Base-by-base conservation (phyloP, 2,329 filamentous ascomycete species). In the Fusarium vanettenii region DNA sequence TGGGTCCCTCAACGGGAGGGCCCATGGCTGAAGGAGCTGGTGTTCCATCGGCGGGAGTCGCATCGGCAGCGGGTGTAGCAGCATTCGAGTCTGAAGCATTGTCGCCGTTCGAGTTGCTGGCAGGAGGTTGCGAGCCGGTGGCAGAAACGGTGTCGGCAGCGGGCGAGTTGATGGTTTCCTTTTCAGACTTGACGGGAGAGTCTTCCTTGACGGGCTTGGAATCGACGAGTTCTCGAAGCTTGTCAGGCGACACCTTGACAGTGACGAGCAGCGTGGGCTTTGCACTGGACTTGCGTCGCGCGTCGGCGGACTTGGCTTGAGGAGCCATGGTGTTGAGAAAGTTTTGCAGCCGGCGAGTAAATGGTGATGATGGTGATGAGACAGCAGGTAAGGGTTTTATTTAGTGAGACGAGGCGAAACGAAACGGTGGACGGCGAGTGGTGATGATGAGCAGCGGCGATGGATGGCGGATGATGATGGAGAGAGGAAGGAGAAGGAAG, bases 21-120 rank as follows among this genome's bases (percentile, higher is more conserved):
- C 87, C 89, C 90, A 92, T 92, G 71, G 82, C 82, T 7, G 86
- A 83, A 27, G 89, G 86, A 27, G 84, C 88, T 8, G 90, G 89
- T 14, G 90, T 91, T 75, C 87, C 88, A 56, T 79, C 75, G 63
- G 70, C 77, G 60, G 78, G 75, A 66, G 90, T 91, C 73, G 86
- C 87, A 56, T 85, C 87, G 45, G 87, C 83, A 25, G 85, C 87
- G 16, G 90, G 90, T 18, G 91, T 92, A 48, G 88, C 88, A 22
- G 89, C 87, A 74, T 87, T 89, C 27, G 91, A 92, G 77, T 91
- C 89, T 72, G 88, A 87, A 66, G 87, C 88, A 81, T 87, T 89
- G 72, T 91, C 90, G 66, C 85, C 86, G 76, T 86, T 88, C 33
- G 87, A 85, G 70, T 83, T 83, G 66, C 83, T 77, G 45, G 84